Conservation (phyloP, 2,329 filamentous ascomycete genomes). For the Cytospora paraplurivora region DNA sequence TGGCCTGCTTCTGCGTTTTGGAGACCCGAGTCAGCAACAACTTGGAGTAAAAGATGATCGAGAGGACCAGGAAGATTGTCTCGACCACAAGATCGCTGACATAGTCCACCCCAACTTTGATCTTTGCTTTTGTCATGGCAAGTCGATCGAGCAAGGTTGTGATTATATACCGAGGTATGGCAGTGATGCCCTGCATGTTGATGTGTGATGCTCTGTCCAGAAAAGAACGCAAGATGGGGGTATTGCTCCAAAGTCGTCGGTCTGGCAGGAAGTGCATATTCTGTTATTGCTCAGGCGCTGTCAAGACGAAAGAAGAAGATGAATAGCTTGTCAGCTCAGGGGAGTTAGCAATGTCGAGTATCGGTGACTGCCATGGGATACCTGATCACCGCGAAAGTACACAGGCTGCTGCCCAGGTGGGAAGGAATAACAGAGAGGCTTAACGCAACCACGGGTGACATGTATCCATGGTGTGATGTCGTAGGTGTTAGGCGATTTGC, state of each 20-base stretch:
- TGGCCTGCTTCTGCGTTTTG: background rate
- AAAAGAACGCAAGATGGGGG: background rate
- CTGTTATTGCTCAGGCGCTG: background rate
- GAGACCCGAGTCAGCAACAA: background rate
- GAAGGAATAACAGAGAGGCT: background rate
- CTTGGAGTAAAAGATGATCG: background rate
- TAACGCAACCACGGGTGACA: background rate
- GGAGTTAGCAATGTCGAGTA: too few species aligned
- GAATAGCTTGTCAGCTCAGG: too few species aligned
- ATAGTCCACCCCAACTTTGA: background rate
- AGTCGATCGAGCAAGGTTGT: background rate
- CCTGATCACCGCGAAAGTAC: background rate
- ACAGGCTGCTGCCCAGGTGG: background rate
- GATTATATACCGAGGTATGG: background rate
- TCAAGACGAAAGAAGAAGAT: background rate
- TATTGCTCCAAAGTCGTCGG: background rate
- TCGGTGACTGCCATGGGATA: background rate
- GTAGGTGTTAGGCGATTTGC: background rate
- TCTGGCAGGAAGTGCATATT: background rate
- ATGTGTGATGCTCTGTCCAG: background rate
- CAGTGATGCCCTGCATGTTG: background rate
- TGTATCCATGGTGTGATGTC: background rate
- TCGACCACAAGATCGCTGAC: background rate
- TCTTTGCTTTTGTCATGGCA: background rate
- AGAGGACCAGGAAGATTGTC: background rate